These are phyloP conservation scores for Pichia pseudocactophila DNA, from an alignment of 805 yeast genomes.

Conservation along the genomic window DNA sequence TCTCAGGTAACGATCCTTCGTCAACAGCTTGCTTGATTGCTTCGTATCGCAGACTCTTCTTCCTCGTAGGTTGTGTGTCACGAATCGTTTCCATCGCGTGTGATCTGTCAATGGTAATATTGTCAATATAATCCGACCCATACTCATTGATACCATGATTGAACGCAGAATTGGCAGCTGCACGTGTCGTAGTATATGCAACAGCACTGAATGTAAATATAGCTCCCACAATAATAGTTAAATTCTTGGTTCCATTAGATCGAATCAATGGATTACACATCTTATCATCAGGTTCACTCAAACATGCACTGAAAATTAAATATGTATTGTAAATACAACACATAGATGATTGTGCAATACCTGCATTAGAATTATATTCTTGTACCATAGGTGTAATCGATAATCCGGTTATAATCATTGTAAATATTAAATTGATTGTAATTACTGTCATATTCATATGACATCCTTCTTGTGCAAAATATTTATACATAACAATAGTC, in stretches of 20 bases:
- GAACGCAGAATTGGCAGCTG: constrained; percentile 76
- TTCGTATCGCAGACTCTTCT: constrained; percentile 72
- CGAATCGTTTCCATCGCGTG: constrained; percentile 31
- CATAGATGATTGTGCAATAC: constrained; percentile 94
- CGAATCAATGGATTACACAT: constrained; percentile 87
- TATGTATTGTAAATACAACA: constrained; percentile 91
- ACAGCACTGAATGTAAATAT: constrained; percentile 89
- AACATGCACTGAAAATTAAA: constrained; percentile 82
- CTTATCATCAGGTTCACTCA: constrained; percentile 93
- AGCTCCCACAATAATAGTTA: constrained; percentile 83
- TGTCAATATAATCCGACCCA: constrained; percentile 13
- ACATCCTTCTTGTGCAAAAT: constrained; percentile 77
- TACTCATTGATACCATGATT: constrained; percentile 28
- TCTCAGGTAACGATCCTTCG: constrained; percentile 88
- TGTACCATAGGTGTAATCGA: constrained; percentile 80
- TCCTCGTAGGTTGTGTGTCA: constrained; percentile 39
- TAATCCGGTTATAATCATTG: constrained; percentile 53
- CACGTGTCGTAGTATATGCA: constrained; percentile 95
- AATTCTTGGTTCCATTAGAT: constrained; percentile 82
- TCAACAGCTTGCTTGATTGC: constrained; percentile 93
- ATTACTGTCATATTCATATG: constrained; percentile 85
- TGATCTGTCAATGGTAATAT: constrained; percentile 8
- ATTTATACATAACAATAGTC: constrained; percentile 71
- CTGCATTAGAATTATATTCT: constrained; percentile 90
- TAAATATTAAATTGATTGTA: constrained; percentile 60